phyloP scores from a whole-genome alignment of 345 rosid species.

The Ceriops tagal region DNA sequence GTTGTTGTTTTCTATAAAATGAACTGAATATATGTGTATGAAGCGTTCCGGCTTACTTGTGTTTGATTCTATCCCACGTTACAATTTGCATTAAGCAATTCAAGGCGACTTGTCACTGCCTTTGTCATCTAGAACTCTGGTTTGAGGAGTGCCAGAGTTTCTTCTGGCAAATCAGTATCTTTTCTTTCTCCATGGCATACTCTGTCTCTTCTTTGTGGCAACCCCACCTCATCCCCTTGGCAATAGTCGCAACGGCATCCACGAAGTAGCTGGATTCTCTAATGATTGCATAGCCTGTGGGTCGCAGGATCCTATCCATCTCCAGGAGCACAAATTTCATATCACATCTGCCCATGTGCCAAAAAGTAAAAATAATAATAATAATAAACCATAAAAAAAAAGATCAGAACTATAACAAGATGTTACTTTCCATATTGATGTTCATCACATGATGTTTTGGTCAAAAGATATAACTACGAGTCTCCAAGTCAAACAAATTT shows the following conservation, averaged over 20 bases:
- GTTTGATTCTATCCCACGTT: neutral
- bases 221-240: constrained; percentile 80
- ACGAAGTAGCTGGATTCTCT: constrained; percentile 74
- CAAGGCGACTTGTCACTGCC: neutral
- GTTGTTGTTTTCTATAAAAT: no score
- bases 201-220: constrained; percentile 77
- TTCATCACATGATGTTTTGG: no score
- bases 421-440: no score
- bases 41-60: constrained; percentile 7
- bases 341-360: constrained; percentile 57
- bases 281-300: constrained; percentile 63
- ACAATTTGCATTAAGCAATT: neutral
- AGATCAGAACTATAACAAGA: constrained; percentile 11
- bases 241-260: constrained; percentile 54
- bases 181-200: constrained; percentile 63
- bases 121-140: constrained; percentile 35
- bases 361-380: no score
- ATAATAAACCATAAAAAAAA: neutral
- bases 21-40: neutral
- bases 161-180: constrained; percentile 81
- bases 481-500: no score
- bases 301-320: constrained; percentile 90
- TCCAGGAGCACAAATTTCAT: constrained; percentile 82
- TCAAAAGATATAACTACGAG: no score
- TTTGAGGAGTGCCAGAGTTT: constrained; percentile 76